phyloP scores from a whole-genome alignment of 495 filamentous ascomycete species.

The Aspergillus sparsus region DNA sequence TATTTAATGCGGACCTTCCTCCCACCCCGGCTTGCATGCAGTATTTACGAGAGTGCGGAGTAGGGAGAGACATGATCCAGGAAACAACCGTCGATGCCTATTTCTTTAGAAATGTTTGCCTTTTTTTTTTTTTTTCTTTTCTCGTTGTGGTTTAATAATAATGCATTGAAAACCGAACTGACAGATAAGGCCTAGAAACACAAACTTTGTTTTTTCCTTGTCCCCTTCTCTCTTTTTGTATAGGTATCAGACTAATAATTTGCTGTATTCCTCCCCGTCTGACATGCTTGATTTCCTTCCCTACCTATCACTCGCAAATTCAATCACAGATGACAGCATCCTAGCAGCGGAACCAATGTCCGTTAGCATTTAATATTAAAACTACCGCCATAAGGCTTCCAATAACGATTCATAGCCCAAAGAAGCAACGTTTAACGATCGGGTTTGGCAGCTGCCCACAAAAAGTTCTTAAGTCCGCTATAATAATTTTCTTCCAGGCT shows the following conservation, averaged over 20 bases:
- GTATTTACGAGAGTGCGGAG: conserved; percentile 12
- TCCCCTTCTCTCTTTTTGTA: background rate
- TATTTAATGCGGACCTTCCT: conserved; percentile 2
- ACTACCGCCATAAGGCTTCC: conserved; percentile 15
- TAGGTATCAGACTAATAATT: no score
- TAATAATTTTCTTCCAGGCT: background rate
- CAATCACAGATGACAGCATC: background rate
- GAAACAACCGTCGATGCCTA: conserved; percentile 12
- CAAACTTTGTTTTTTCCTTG: background rate
- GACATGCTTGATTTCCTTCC: background rate
- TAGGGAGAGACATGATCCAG: conserved; percentile 9
- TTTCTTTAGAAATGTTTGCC: conserved; percentile 13
- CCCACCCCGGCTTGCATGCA: conserved; percentile 15
- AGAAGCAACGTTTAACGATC: conserved; percentile 23
- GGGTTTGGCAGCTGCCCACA: conserved; percentile 5
- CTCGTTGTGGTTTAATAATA: background rate
- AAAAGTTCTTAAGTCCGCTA: conserved; percentile 4
- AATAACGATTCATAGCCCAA: conserved; percentile 15
- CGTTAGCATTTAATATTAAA: conserved; percentile 3
- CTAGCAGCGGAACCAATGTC: conserved; percentile 10
- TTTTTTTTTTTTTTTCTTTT: conserved; percentile 4
- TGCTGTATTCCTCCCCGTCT: background rate
- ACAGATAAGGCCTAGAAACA: background rate
- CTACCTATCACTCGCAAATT: background rate
- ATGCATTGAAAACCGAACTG: background rate